Base-by-base conservation (phyloP, 2,329 filamentous ascomycete species). In the Dichotomopilus funicola region DNA sequence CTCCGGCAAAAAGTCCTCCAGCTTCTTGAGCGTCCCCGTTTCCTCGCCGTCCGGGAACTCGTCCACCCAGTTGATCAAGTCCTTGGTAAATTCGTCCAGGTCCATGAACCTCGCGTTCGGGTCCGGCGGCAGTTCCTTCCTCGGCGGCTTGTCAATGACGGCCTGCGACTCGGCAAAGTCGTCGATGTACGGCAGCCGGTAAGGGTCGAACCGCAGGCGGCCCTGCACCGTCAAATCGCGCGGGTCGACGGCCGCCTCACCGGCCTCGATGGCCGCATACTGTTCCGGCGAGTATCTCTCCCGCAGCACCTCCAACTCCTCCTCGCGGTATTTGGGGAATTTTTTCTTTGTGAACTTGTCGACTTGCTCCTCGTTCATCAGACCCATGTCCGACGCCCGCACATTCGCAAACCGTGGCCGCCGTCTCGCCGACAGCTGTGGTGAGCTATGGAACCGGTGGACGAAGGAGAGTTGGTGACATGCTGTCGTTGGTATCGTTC, bases 91-190 rank as follows among this genome's bases (percentile, higher is more conserved):
- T 67, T 89, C 83, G 60, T 82, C 78, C 55, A 80, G 72, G 54
- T 72, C 76, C 71, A 86, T 85, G 72, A 86, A 80, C 59, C 79
- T 73, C 45, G 84, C 77, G 50, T 76, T 74, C 53, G 82, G 77
- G 62, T 81, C 76, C 65, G 76, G 78, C 65, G 78, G 78, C 55
- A 69, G 72, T 67, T 72, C 70, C 47, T 70, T 73, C 56, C 72
- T 77, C 63, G 73, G 80, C 69, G 75, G 82, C 68, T 86, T 81
- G 74, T 97, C 92, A 58, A 94, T 80, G 49, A 89, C 78, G 52
- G 90, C 89, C 66, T 89, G 82, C 60, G 92, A 79, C 55, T 80
- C 80, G 57, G 87, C 82, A 66, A 96, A 87, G 70, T 95, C 89
- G 69, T 96, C 91, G 54, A 92, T 73, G 70, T 95, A 94, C 59